Evolutionary conservation across 768 basidiomycete genomes (phyloP), one percentile per base, ranked within the genome.

Genomic region (Kwoniella sp.): DNA sequence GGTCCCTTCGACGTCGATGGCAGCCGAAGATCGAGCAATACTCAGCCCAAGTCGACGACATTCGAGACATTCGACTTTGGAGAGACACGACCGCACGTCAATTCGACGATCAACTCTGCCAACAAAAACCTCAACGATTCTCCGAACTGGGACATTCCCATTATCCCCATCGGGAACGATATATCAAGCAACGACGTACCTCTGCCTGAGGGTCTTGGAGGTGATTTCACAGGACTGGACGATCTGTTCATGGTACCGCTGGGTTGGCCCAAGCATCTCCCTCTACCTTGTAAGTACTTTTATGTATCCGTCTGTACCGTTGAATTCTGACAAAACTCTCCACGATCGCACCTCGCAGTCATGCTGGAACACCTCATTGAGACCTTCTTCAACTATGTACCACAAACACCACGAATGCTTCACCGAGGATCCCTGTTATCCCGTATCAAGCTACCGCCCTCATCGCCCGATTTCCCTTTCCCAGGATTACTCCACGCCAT

Each of bases 401-500:
- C 90, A 13, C 87, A 90, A 69, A 87, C 89, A 2, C 83, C 84
- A 63, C 86, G 88, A 37, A 82, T 93, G 28, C 84, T 94, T 65
- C 89, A 92, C 79, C 83, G 81, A 2, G 79, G 86, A 0, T 86
- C 84, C 28, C 90, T 93, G 71, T 82, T 90, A 78, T 81, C 85
- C 12, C 83, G 86, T 0, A 84, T 93, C 47, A 81, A 85, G 0
- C 81, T 90, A 4, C 86, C 89, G 0, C 88, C 89, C 0, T 84
- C 83, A 25, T 88, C 91, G 69, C 85, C 87, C 3, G 86, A 87
- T 62, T 94, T 92, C 73, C 92, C 92, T 8, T 84, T 85, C 31
- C 76, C 85, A 5, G 84, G 88, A 9, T 81, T 92, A 45, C 84
- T 94, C 0, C 92, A 94, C 74, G 90, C 90, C n/a, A 90, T 94